phyloP scores from a whole-genome alignment of 2,329 filamentous ascomycete genomes.

The Exserohilum turcica region DNA sequence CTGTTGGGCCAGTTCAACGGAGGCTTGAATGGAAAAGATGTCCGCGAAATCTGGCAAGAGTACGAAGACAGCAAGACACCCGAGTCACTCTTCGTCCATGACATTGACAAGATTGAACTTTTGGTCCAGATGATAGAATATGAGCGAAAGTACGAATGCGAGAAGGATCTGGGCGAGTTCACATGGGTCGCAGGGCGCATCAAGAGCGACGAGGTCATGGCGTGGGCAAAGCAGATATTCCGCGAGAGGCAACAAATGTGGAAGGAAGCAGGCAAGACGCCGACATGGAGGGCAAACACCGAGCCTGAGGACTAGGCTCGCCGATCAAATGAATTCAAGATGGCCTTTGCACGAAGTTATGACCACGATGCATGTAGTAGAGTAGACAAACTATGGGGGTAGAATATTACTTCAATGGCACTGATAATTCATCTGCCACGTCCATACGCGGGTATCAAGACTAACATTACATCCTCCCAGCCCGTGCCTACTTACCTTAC shows the following conservation, averaged over 20 bases:
- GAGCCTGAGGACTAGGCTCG: slow-evolving; percentile 23
- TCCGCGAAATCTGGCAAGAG: slow-evolving; percentile 86
- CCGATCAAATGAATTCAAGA: not conserved
- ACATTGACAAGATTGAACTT: slow-evolving; percentile 96
- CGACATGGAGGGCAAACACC: slow-evolving; percentile 35
- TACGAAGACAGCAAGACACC: slow-evolving; percentile 87
- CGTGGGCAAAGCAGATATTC: slow-evolving; percentile 78
- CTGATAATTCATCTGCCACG: not conserved
- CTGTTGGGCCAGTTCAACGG: slow-evolving; percentile 77
- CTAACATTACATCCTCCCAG: too few species aligned
- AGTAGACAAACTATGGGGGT: not conserved
- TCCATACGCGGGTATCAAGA: too few species aligned
- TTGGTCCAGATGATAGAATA: slow-evolving; percentile 97
- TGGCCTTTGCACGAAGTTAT: not conserved
- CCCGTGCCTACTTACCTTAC: not conserved
- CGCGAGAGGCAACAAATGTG: slow-evolving; percentile 77
- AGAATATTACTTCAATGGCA: not conserved
- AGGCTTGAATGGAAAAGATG: slow-evolving; percentile 70
- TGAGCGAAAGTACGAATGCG: slow-evolving; percentile 71
- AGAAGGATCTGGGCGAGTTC: slow-evolving; percentile 84
- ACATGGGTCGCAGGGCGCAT: slow-evolving; percentile 76
- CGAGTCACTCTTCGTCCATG: slow-evolving; percentile 90
- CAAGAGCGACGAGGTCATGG: slow-evolving; percentile 74
- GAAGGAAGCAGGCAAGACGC: slow-evolving; percentile 52
- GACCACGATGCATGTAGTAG: not conserved